Evolutionary conservation across 208 protist species (phyloP), one percentile per base, ranked within the genome.

Genomic region (Leishmania tropica): DNA sequence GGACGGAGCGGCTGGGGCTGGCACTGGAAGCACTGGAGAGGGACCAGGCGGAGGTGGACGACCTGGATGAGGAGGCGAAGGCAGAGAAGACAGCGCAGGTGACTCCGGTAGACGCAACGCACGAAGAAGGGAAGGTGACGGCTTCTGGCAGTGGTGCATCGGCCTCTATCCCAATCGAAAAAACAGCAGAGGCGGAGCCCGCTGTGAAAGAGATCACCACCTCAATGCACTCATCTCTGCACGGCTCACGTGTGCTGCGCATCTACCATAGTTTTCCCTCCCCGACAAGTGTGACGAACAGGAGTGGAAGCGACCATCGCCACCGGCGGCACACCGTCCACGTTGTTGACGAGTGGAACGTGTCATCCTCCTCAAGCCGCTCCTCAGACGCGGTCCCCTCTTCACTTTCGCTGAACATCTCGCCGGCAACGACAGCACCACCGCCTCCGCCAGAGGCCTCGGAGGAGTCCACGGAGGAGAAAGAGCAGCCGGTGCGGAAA

Each of bases 1-100:
- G 90, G 37, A 88, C 85, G 48, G 73, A 87, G 60, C 77, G 84
- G 3, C 84, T 93, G 31, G 83, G 79, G 24, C 81, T 92, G 37
- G 85, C 87, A 5, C 79, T 92, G 48, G 89, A 90, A 72, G 83
- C 78, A 11, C 72, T 88, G 47, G 78, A 75, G 48, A 75, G 75
- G 37, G 72, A 88, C 31, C 51, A 83, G 51, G 83, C 73, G 1
- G 75, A 75, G 15, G 81, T 76, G 19, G 78, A 85, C 17, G 71
- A 84, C 60, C 19, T 56, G 62, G 79, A 87, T 7, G 76, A 87
- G 62, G 78, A 79, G 51, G 15, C 47, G 24, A 78, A 82, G 37
- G 47, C 35, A 37, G 47, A 58, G 42, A 54, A 11, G 6, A 48
- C 47, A 35, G 37, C 51, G 31, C 45, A 15, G n/a, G 81, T 53